phyloP scores from a whole-genome alignment of 805 yeast species.

The Kregervanrija delftensis region DNA sequence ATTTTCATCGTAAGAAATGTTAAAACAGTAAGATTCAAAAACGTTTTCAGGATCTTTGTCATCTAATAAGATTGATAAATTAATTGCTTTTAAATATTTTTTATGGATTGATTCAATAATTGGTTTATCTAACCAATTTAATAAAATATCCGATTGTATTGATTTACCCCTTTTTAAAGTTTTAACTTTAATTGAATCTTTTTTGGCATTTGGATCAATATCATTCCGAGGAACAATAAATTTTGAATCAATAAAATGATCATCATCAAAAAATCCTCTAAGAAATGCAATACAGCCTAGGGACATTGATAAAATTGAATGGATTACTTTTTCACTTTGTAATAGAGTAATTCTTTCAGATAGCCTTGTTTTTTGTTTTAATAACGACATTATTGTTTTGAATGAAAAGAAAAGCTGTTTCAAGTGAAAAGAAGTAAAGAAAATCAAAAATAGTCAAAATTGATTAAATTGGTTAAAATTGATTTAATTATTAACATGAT shows the following conservation, averaged over 20 bases:
- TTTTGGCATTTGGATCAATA: slow-evolving; percentile 9
- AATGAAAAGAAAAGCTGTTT: neutral
- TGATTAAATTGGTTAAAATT: too few species aligned
- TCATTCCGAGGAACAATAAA: slow-evolving; percentile 32
- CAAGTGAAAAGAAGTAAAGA: neutral
- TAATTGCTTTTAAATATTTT: slow-evolving; percentile 37
- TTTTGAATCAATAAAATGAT: slow-evolving; percentile 41
- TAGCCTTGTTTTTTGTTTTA: slow-evolving; percentile 6
- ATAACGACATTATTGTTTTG: neutral
- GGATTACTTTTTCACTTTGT: slow-evolving; percentile 38
- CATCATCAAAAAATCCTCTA: slow-evolving; percentile 52
- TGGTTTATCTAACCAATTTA: slow-evolving; percentile 50
- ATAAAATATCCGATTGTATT: slow-evolving; percentile 38
- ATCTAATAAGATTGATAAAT: slow-evolving; percentile 39
- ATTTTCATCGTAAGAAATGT: slow-evolving; percentile 34
- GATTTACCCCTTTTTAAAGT: slow-evolving; percentile 40
- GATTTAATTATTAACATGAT: too few species aligned
- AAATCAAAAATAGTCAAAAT: too few species aligned
- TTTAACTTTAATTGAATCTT: slow-evolving; percentile 37
- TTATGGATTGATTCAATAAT: slow-evolving; percentile 37
- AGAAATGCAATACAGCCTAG: slow-evolving; percentile 52
- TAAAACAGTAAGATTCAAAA: slow-evolving; percentile 46
- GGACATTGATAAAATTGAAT: slow-evolving; percentile 43
- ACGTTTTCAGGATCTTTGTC: slow-evolving; percentile 35
- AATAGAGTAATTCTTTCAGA: slow-evolving; percentile 16